Base-by-base conservation (phyloP, 768 basidiomycete genomes). In the Auricularia sp. region DNA sequence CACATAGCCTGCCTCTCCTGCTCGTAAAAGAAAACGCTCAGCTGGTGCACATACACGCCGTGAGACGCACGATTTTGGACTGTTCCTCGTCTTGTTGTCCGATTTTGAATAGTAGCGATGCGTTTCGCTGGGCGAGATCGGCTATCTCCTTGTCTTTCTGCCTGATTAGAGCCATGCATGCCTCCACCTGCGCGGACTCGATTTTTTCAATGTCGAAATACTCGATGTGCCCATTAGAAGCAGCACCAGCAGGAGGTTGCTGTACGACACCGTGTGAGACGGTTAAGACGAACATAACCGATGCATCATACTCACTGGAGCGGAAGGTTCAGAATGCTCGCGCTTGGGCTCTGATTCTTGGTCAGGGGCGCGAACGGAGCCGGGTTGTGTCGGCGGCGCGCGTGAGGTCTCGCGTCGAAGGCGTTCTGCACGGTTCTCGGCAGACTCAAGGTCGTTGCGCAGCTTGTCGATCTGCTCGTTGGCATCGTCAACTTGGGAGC, bases 391-490 rank as follows among this genome's bases (percentile, higher is more conserved):
- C 33, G 70, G 70, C 61, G 76, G 69, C 64, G 75, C 78, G 29
- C 75, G 70, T 69, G 82, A 73, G 73, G 13, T 88, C 81, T 81
- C 56, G 75, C 75, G 68, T 87, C 88, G 66, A 34, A 82, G 69
- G 64, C 89, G 81, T 67, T 89, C 89, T 47, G 83, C 74, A 29
- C 85, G 85, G 65, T 77, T 85, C 73, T 90, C 85, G 1, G 85
- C 81, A 5, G 75, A 74, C 16, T 81, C 71, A 36, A 90, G 83
- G 24, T 82, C 79, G 44, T 79, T 76, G 65, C 79, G 79, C 67
- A 80, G 83, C 68, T 74, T 74, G 35, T 83, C 79, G 63, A 77
- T 81, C 68, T 82, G 79, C 34, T 74, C 71, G 68, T 84, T 77
- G 0, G 76, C 77, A 63, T 87, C 84, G 62, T 78, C 73, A 51